A percentile compares a stretch with the other conserved stretches of the same genome.
Conservation (phyloP, 768 basidiomycete species). For the Leccinum pellstonianum region DNA sequence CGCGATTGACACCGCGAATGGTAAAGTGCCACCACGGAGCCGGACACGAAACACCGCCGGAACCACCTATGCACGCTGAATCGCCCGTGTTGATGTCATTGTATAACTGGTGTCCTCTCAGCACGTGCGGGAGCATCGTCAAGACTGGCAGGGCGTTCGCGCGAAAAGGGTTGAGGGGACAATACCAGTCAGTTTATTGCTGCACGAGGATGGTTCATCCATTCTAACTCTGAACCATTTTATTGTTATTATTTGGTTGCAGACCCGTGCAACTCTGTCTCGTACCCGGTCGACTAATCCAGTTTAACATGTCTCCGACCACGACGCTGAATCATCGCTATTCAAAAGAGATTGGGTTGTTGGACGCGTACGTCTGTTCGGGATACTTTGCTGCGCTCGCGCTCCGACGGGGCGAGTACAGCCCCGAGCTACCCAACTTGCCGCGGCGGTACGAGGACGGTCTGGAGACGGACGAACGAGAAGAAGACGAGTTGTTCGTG, state of each 20-base stretch:
- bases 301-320: constrained; percentile 62
- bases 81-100: constrained; percentile 59
- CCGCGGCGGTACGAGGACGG: constrained; percentile 88
- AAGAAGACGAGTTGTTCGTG: constrained; percentile 87
- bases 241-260: neutral
- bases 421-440: constrained; percentile 46
- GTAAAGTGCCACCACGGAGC: constrained; percentile 30
- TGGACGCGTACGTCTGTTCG: constrained; percentile 83
- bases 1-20: constrained; percentile 58
- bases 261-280: constrained; percentile 76
- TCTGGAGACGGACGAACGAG: constrained; percentile 80
- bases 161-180: constrained; percentile 66
- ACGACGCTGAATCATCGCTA: constrained; percentile 57
- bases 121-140: constrained; percentile 73
- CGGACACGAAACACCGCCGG: constrained; percentile 45
- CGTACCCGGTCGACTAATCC: constrained; percentile 69
- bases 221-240: neutral
- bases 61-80: constrained; percentile 51
- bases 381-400: constrained; percentile 75
- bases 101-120: constrained; percentile 87
- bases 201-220: neutral
- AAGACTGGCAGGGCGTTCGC: constrained; percentile 73
- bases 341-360: constrained; percentile 54
- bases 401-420: constrained; percentile 63
- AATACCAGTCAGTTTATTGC: constrained; percentile 64